Conservation (phyloP, 2,329 filamentous ascomycete species). For the Ophiocordyceps polyrhachis-furcata region DNA sequence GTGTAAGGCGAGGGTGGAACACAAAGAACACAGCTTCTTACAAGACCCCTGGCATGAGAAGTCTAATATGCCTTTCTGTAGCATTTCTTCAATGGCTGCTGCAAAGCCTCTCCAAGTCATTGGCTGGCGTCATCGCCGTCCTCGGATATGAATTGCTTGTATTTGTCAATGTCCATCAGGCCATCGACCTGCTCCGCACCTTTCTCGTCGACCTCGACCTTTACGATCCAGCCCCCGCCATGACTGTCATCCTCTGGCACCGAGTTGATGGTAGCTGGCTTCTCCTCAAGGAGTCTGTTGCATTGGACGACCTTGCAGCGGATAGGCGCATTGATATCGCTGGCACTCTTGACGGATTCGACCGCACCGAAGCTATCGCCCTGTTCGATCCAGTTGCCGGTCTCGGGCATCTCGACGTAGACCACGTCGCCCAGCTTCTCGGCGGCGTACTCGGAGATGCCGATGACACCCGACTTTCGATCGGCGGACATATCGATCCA, state of each 20-base stretch:
- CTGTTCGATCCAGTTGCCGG: constrained; percentile 43
- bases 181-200: constrained; percentile 48
- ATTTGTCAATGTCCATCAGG: constrained; percentile 61
- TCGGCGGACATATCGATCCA: constrained; percentile 83
- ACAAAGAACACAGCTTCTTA: not conserved
- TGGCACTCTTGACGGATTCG: constrained; percentile 97
- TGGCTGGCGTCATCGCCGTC: not conserved
- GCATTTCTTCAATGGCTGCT: not conserved
- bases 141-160: constrained; percentile 48
- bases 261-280: constrained; percentile 74
- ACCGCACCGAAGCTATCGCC: constrained; percentile 86
- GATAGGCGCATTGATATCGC: constrained; percentile 85
- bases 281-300: constrained; percentile 64
- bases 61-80: not conserved
- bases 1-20: not conserved
- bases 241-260: constrained; percentile 61
- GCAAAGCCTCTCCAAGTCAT: not conserved
- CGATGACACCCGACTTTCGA: constrained; percentile 61
- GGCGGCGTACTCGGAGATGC: constrained; percentile 83
- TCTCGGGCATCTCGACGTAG: constrained; percentile 79
- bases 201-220: constrained; percentile 56
- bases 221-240: constrained; percentile 80
- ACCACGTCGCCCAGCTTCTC: constrained; percentile 90
- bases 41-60: not conserved
- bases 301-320: constrained; percentile 55